Evolutionary conservation across 441 rosid species (phyloP), one percentile per base, ranked within the genome.

Genomic region (Lepidium campestre): DNA sequence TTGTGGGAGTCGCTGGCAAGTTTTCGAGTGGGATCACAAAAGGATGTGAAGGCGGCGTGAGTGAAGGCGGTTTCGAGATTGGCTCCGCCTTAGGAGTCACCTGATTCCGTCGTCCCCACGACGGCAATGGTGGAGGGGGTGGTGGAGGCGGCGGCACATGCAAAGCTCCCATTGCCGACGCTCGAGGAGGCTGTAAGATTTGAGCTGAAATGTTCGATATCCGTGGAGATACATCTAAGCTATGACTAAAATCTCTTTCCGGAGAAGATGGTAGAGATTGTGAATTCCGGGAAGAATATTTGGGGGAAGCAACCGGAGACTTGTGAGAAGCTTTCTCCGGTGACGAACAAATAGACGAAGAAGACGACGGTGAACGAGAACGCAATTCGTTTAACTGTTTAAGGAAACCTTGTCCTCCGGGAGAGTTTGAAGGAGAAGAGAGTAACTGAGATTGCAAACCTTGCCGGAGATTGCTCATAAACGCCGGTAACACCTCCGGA

Each of bases 31-130:
- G 90, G 58, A 80, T 66, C 76, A 91, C 75, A 69, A 94, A 91
- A 52, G 97, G 97, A 81, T 85, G 81, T 12, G 96, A 86, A 57
- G 96, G 97, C 4, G 89, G 93, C 12, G 79, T 60, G 44, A 88
- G 89, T 25, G 71, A 65, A 1, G 98, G 98, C 0, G 90, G 95
- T 62, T 6, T 10, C 46, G 69, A 2, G 82, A 85, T 77, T 10
- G 76, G 60, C 70, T 78, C 83, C 32, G 60, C 64, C 37, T 68
- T 74, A 3, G 81, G 69, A 37, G 82, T 76, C 18, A 62, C 70
- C 11, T 78, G 77, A 54, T 52, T 75, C 25, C 80, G 80, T 15
- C 67, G 63, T 40, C 76, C 77, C 83, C 82, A 73, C 6, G 55
- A 64, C 10, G 76, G 75, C 14, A 72, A 77, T 10, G 84, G 80